Evolutionary conservation across 2,329 filamentous ascomycete species (phyloP).

Genomic region (Diplodia seriata): DNA sequence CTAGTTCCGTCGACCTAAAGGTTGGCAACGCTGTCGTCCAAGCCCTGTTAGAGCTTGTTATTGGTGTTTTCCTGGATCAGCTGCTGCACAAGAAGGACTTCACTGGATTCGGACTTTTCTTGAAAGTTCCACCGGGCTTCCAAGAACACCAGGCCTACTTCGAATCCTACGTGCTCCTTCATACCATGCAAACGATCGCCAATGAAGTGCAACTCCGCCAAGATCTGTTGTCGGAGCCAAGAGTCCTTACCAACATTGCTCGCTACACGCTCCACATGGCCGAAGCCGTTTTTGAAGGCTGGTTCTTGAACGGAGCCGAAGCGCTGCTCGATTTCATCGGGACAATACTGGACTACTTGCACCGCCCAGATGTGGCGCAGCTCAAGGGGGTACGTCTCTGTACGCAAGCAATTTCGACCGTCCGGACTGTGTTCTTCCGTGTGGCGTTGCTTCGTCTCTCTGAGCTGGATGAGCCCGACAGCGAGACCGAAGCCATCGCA

Average conservation of each 20-base stretch:
- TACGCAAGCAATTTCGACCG: constrained; percentile 77
- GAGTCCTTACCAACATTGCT: constrained; percentile 84
- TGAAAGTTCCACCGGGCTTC: constrained; percentile 90
- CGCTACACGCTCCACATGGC: constrained; percentile 81
- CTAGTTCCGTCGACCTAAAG: constrained; percentile 52
- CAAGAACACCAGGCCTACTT: constrained; percentile 96
- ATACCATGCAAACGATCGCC: constrained; percentile 73
- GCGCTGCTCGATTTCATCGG: constrained; percentile 85
- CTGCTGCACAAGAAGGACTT: constrained; percentile 89
- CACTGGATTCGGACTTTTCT: constrained; percentile 80
- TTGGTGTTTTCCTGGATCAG: constrained; percentile 85
- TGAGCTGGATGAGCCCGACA: constrained; percentile 74
- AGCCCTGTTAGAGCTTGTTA: constrained; percentile 76
- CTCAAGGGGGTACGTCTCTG: constrained; percentile 92
- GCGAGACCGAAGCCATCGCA: constrained; percentile 67
- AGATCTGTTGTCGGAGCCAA: constrained; percentile 74
- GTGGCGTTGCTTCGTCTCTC: constrained; percentile 82
- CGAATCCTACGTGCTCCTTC: constrained; percentile 84
- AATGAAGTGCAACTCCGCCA: constrained; percentile 75
- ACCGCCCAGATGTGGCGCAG: constrained; percentile 78
- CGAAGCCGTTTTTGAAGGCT: constrained; percentile 93
- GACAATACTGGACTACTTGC: constrained; percentile 84
- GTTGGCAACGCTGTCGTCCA: constrained; percentile 76
- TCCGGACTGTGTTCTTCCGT: constrained; percentile 78
- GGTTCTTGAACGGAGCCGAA: constrained; percentile 90